These are phyloP conservation scores for Mycocentrospora acerina DNA, from an alignment of 2,329 filamentous ascomycete species.

Conservation along the genomic window DNA sequence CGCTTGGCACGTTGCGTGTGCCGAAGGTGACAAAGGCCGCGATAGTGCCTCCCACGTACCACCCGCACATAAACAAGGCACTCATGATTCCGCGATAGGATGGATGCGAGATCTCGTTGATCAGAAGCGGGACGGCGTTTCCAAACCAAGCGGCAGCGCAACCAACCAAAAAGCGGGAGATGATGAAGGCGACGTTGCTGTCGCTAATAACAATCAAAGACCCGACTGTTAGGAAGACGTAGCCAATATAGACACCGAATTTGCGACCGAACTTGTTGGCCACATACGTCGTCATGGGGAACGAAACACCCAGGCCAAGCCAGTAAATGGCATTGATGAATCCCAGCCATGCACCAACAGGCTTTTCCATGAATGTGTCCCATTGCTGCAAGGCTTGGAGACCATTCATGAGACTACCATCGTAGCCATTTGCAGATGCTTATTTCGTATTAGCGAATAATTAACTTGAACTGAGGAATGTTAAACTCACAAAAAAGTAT, in stretches of 20 bases:
- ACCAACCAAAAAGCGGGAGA: no score
- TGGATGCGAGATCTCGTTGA: no score
- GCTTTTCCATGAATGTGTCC: slow-evolving; percentile 17
- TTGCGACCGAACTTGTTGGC: no score
- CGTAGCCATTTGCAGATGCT: slow-evolving; percentile 29
- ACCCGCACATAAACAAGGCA: slow-evolving; percentile 13
- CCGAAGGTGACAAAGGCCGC: slow-evolving; percentile 49
- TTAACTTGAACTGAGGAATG: background rate
- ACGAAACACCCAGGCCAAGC: no score
- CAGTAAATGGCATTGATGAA: slow-evolving; percentile 4
- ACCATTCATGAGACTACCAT: slow-evolving; percentile 33
- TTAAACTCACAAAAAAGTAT: slow-evolving; percentile 5
- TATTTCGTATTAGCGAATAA: background rate
- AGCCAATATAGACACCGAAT: no score
- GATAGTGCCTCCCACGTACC: slow-evolving; percentile 21
- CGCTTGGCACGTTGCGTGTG: slow-evolving; percentile 40
- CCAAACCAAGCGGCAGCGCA: no score
- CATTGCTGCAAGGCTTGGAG: slow-evolving; percentile 22
- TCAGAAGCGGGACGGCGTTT: no score
- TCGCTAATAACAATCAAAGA: no score
- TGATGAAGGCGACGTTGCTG: no score
- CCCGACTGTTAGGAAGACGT: no score
- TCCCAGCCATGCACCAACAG: slow-evolving; percentile 12
- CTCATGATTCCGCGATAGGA: no score
- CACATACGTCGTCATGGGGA: no score